Evolutionary conservation across 164 flowering plant species (phyloP).

Genomic region (Amborella trichopoda): DNA sequence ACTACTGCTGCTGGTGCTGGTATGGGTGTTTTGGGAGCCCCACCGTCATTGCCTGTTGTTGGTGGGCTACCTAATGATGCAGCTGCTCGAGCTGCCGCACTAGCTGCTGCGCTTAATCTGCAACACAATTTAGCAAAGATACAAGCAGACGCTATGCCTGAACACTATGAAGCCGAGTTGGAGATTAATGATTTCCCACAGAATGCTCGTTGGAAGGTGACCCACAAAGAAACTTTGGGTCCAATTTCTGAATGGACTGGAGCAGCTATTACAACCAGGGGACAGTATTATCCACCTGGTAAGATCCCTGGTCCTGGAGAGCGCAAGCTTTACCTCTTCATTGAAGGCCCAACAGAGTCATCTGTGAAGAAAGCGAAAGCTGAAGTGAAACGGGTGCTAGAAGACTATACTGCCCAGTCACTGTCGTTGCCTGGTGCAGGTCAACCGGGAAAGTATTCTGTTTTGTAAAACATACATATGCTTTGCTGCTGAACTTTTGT

Average conservation of each 20-base stretch:
- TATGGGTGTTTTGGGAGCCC: slow-evolving; percentile 27
- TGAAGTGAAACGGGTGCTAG: slow-evolving; percentile 75
- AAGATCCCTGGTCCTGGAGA: slow-evolving; percentile 65
- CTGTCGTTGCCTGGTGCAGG: slow-evolving; percentile 65
- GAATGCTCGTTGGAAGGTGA: slow-evolving; percentile 98
- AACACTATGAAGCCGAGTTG: slow-evolving; percentile 91
- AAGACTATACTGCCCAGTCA: slow-evolving; percentile 66
- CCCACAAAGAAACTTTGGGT: slow-evolving; percentile 94
- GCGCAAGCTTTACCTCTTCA: slow-evolving; percentile 85
- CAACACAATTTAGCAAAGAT: slow-evolving; percentile 81
- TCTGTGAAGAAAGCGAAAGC: slow-evolving; percentile 88
- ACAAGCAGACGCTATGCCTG: slow-evolving; percentile 86
- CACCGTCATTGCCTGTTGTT: slow-evolving; percentile 26
- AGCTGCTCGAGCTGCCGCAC: slow-evolving; percentile 67
- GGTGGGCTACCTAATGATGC: slow-evolving; percentile 44
- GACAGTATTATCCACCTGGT: slow-evolving; percentile 75
- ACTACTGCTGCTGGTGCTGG: slow-evolving; percentile 28
- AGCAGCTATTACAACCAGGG: slow-evolving; percentile 95
- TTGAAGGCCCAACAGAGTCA: slow-evolving; percentile 82
- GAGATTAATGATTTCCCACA: slow-evolving; percentile 97
- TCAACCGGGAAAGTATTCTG: slow-evolving; percentile 81
- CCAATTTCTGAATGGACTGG: slow-evolving; percentile 98
- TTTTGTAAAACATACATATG: too few relatives aligned
- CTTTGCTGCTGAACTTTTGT: too few relatives aligned
- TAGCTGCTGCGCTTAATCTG: slow-evolving; percentile 84